A percentile compares a stretch with the other conserved stretches of the same genome.
Conservation (phyloP, 257 asterid genomes). For the Solanum medicagineum region DNA sequence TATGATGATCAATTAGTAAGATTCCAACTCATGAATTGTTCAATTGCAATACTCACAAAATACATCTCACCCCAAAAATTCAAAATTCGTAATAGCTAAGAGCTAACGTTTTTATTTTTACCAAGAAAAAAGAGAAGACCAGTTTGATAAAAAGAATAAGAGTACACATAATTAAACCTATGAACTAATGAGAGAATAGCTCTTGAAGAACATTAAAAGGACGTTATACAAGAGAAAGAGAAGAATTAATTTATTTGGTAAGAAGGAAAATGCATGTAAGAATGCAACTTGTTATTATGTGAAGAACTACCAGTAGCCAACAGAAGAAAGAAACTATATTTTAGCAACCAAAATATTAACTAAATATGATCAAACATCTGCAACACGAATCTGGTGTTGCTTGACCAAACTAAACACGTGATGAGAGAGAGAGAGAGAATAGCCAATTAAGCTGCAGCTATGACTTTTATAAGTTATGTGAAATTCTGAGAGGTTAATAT, state of each 20-base stretch:
- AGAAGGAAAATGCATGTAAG: neutral
- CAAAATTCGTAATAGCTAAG: neutral
- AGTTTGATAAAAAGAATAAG: neutral
- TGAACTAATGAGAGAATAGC: neutral
- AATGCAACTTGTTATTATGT: neutral
- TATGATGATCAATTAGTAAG: neutral
- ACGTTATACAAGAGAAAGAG: neutral
- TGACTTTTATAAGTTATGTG: neutral
- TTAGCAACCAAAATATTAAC: neutral
- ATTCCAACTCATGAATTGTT: neutral
- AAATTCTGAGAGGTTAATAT: neutral
- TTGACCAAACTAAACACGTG: neutral
- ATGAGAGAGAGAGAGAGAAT: neutral
- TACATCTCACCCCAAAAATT: neutral
- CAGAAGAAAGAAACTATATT: neutral
- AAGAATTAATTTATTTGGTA: neutral
- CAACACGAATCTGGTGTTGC: neutral
- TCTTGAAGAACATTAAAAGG: neutral
- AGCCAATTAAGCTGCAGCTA: neutral
- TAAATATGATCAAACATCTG: neutral
- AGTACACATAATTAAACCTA: neutral
- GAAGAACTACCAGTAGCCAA: neutral
- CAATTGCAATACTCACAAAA: neutral
- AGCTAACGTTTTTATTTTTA: neutral
- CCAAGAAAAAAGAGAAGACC: neutral